These are phyloP conservation scores for Globisporangium emineosum DNA, from an alignment of 352 stramenopile genomes.

Conservation along the genomic window DNA sequence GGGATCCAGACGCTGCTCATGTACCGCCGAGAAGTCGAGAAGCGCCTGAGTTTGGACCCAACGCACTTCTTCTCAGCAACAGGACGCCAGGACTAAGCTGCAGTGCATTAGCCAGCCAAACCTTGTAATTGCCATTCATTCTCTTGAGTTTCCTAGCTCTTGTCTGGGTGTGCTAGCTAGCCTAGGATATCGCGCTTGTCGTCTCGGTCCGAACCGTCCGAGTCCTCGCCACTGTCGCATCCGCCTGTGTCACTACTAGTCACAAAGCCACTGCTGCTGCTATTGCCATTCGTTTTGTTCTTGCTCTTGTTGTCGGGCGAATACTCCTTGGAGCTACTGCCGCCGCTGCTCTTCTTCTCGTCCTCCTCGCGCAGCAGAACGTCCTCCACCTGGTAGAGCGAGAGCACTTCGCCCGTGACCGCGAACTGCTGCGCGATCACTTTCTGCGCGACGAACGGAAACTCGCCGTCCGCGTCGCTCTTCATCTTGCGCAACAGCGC, in stretches of 20 bases:
- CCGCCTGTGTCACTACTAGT: neutral
- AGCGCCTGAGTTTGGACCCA: slow-evolving; percentile 35
- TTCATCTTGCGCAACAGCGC: slow-evolving; percentile 39
- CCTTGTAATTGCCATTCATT: neutral
- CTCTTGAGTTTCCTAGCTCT: too few relatives aligned
- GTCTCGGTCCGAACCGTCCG: slow-evolving; percentile 23
- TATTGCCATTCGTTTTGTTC: slow-evolving; percentile 1
- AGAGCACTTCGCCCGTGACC: slow-evolving; percentile 34
- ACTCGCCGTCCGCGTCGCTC: slow-evolving; percentile 48
- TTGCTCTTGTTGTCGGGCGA: slow-evolving; percentile 8
- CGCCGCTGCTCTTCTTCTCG: slow-evolving; percentile 24
- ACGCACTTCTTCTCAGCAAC: slow-evolving; percentile 16
- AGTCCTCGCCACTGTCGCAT: slow-evolving; percentile 24
- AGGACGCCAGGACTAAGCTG: neutral
- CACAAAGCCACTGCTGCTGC: slow-evolving; percentile 8
- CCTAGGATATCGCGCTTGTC: slow-evolving; percentile 38
- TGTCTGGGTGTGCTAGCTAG: slow-evolving; percentile 5
- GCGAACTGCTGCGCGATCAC: slow-evolving; percentile 46
- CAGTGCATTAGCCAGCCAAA: neutral
- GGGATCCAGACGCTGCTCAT: slow-evolving; percentile 59
- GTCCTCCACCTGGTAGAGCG: slow-evolving; percentile 40
- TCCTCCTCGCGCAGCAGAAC: slow-evolving; percentile 45
- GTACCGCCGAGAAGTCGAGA: slow-evolving; percentile 64
- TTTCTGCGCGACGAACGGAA: slow-evolving; percentile 38
- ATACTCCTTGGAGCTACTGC: slow-evolving; percentile 1